Conservation (phyloP, 75 land plant species). For the Gnetum montanum region DNA sequence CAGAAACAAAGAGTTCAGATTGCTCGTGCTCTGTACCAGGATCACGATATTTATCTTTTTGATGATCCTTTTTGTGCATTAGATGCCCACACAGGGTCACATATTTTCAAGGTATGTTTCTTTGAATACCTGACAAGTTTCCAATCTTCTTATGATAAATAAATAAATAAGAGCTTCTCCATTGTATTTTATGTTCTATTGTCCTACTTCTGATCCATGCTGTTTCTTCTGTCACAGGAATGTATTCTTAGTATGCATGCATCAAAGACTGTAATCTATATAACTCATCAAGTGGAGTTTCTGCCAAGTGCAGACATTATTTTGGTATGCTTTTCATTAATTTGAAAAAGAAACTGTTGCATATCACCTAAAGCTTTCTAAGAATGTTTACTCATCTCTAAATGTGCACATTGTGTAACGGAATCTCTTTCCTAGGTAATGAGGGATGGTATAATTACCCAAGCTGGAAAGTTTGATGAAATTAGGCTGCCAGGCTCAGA, state of each 20-base stretch:
- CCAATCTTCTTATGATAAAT: neutral
- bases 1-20: constrained; percentile 60
- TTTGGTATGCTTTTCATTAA: neutral
- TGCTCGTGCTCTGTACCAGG: constrained; percentile 56
- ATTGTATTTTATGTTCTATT: too few relatives aligned
- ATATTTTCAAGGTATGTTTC: constrained; percentile 43
- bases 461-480: constrained; percentile 53
- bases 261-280: constrained; percentile 36
- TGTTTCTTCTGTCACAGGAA: constrained; percentile 18
- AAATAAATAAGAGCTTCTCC: neutral
- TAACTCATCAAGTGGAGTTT: constrained; percentile 48
- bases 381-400: neutral
- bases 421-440: constrained; percentile 46
- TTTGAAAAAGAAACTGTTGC: neutral
- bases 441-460: constrained; percentile 70
- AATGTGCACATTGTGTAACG: too few relatives aligned
- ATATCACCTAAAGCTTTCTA: too few relatives aligned
- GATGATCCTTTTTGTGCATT: constrained; percentile 89
- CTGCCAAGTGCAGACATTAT: constrained; percentile 24
- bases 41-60: constrained; percentile 44
- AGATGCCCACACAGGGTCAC: constrained; percentile 81
- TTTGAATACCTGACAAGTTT: too few relatives aligned
- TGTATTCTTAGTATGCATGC: constrained; percentile 32
- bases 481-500: constrained; percentile 49
- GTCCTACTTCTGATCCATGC: too few relatives aligned